Evolutionary conservation across 2,329 filamentous ascomycete genomes (phyloP), one percentile per base, ranked within the genome.

Genomic region (Paraphaeosphaeria minitans): DNA sequence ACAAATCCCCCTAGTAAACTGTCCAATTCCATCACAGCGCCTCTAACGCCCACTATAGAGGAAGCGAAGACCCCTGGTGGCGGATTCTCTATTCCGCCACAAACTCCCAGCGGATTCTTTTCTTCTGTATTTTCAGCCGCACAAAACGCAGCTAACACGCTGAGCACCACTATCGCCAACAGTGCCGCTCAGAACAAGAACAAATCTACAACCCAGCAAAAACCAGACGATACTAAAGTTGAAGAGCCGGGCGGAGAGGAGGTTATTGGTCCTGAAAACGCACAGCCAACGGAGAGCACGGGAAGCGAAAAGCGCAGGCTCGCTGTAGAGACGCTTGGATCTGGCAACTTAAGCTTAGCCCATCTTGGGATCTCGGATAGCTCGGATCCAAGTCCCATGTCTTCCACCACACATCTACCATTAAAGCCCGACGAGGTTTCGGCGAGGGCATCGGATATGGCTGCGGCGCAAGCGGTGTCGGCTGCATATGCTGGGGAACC

Each of bases 71-170:
- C 84, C 67, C 70, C 86, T 35, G 81, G 85, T 31, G 83, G 85
- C 55, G 81, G 29, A 6, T 31, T 84, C 48, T 74, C 81, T n/a
- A 77, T 78, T 31, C 73, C 75, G 41, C 79, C 77, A 33, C 77
- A 78, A 51, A 78, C 79, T 55, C 77, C 77, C 33, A 76, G 76
- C 39, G 89, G 93, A 0, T 98, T 99, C 80, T 98, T 99, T 78
- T 96, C 92, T 4, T 93, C 91, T 27, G 91, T 99, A 72, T 87
- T 99, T 64, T 94, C 92, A 42, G 94, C 90, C 47, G 95, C 95
- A 19, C 94, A 98, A 77, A 97, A 90, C 83, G 94, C 94, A 45
- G 93, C 93, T 14, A 92, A 82, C 64, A 88, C 86, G 19, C 76
- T 93, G 4, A 92, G 85, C 66, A 91, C 85, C 63, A 92, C 88